phyloP scores from a whole-genome alignment of 2,329 filamentous ascomycete genomes.

The Colletotrichum lindemuthianum region DNA sequence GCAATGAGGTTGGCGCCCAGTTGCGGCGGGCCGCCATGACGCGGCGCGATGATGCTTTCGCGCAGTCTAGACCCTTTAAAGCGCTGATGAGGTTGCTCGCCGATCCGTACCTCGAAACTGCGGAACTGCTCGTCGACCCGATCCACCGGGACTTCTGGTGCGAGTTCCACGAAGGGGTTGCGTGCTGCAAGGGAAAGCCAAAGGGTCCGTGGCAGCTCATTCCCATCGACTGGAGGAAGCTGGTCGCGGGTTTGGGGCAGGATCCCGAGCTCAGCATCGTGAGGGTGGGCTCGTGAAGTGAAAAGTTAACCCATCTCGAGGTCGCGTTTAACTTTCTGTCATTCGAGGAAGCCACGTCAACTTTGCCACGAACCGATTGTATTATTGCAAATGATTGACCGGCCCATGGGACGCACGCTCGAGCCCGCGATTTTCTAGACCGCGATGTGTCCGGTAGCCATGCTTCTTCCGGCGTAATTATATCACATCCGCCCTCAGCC shows the following conservation, averaged over 20 bases:
- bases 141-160: slow-evolving; percentile 53
- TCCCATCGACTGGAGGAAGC: slow-evolving; percentile 46
- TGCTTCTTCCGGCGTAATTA: too few species aligned
- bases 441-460: too few species aligned
- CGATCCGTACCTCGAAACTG: slow-evolving; percentile 56
- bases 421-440: too few species aligned
- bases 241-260: slow-evolving; percentile 39
- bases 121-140: slow-evolving; percentile 49
- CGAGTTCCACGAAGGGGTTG: slow-evolving; percentile 48
- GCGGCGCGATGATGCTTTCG: slow-evolving; percentile 30
- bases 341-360: too few species aligned
- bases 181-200: slow-evolving; percentile 28
- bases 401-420: too few species aligned
- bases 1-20: slow-evolving; percentile 29
- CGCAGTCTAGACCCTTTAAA: slow-evolving; percentile 32
- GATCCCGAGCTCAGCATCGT: slow-evolving; percentile 38
- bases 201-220: slow-evolving; percentile 37
- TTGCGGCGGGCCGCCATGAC: slow-evolving; percentile 18
- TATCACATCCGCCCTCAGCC: too few species aligned
- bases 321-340: too few species aligned
- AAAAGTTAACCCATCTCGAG: too few species aligned
- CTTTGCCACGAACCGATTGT: too few species aligned
- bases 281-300: slow-evolving; percentile 19
- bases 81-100: slow-evolving; percentile 53
- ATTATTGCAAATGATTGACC: too few species aligned